phyloP scores from a whole-genome alignment of 345 rosid species.

The Turritis glabra region DNA sequence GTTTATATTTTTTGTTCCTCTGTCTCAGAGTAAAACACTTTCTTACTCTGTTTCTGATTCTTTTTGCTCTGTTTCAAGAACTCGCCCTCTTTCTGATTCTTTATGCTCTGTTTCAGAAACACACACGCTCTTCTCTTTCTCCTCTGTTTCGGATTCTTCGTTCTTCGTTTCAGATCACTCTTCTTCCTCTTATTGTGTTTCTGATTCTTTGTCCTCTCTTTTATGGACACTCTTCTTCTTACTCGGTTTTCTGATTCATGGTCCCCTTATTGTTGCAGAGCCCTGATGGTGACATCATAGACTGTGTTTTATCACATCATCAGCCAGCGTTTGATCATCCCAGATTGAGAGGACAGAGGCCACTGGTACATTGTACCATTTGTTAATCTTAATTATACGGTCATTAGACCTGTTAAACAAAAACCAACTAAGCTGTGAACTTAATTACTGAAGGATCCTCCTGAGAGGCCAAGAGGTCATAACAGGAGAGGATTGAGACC shows the following conservation, averaged over 20 bases:
- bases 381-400: neutral
- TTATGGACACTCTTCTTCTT: neutral
- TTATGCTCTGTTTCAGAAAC: neutral
- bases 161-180: neutral
- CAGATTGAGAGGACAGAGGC: constrained; percentile 64
- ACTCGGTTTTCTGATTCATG: constrained; percentile 7
- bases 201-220: neutral
- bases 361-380: constrained; percentile 52
- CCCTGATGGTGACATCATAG: constrained; percentile 87
- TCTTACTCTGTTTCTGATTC: neutral
- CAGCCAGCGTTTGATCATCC: constrained; percentile 99
- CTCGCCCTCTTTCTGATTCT: neutral
- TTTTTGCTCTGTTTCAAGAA: neutral
- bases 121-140: neutral
- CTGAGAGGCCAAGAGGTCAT: constrained; percentile 69
- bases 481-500: constrained; percentile 30
- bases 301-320: constrained; percentile 72
- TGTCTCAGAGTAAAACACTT: neutral
- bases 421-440: neutral
- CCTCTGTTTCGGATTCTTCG: neutral
- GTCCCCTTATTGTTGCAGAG: constrained; percentile 55
- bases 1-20: neutral
- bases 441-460: constrained; percentile 61
- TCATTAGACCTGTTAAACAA: neutral
- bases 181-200: neutral